phyloP scores from a whole-genome alignment of 1,284 basidiomycete species.

The Flammula alnicola region DNA sequence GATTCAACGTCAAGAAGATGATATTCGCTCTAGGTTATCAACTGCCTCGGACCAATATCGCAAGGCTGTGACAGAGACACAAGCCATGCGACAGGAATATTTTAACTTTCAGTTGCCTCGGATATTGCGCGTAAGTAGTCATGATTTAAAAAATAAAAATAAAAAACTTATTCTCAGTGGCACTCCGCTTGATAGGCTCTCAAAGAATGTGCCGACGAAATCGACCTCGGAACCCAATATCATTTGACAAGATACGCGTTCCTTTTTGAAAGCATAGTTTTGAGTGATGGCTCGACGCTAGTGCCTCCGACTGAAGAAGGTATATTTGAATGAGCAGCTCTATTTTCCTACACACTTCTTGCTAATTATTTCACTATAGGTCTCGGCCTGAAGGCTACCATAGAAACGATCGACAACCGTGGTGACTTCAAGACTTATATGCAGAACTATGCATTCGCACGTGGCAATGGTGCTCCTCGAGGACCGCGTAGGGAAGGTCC shows the following conservation, averaged over 20 bases:
- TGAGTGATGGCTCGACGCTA: constrained; percentile 87
- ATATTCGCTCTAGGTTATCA: constrained; percentile 86
- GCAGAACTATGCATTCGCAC: constrained; percentile 93
- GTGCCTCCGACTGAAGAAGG: constrained; percentile 77
- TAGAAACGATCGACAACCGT: constrained; percentile 93
- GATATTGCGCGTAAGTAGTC: constrained; percentile 78
- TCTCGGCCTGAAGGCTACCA: constrained; percentile 83
- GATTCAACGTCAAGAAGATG: constrained; percentile 95
- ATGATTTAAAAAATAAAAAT: too few species aligned
- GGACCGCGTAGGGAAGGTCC: constrained; percentile 85
- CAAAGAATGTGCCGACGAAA: constrained; percentile 95
- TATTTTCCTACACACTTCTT: not conserved
- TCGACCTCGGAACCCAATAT: constrained; percentile 96
- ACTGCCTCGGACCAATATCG: constrained; percentile 87
- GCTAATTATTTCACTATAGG: constrained; percentile 38
- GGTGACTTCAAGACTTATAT: constrained; percentile 96
- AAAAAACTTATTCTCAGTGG: too few species aligned
- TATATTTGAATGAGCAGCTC: constrained; percentile 27
- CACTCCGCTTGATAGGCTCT: constrained; percentile 62
- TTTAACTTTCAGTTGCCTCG: constrained; percentile 97
- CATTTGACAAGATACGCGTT: constrained; percentile 95
- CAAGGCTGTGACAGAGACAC: constrained; percentile 90
- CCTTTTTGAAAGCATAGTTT: constrained; percentile 88
- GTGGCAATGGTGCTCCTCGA: constrained; percentile 61
- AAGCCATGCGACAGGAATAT: constrained; percentile 92